phyloP scores from a whole-genome alignment of 129 eudicot species.

The Apium graveolens region DNA sequence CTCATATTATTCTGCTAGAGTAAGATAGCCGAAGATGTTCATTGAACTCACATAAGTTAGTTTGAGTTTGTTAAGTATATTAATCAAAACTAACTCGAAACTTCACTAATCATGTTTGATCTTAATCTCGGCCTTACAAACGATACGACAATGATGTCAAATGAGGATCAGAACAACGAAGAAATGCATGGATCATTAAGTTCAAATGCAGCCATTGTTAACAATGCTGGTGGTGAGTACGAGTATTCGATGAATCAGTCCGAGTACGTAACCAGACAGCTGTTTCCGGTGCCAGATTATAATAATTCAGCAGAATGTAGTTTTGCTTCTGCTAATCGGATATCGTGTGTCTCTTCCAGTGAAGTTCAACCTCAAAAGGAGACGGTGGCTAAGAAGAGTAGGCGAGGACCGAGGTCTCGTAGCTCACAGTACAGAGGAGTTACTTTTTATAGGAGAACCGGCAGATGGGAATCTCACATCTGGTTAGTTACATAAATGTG shows the following conservation, averaged over 20 bases:
- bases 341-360: slow-evolving; percentile 11
- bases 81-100: background rate
- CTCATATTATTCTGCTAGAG: background rate
- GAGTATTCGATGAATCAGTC: slow-evolving; percentile 12
- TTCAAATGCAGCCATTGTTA: slow-evolving; percentile 20
- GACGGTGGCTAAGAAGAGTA: slow-evolving; percentile 40
- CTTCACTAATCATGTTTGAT: slow-evolving; percentile 41
- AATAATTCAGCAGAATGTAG: slow-evolving; percentile 13
- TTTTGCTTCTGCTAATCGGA: slow-evolving; percentile 7
- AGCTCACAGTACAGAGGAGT: slow-evolving; percentile 91
- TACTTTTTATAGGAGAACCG: slow-evolving; percentile 75
- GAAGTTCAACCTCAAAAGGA: slow-evolving; percentile 24
- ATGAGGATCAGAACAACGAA: background rate
- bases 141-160: slow-evolving; percentile 16
- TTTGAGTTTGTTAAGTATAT: background rate
- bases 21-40: background rate
- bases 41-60: background rate
- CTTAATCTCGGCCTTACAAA: slow-evolving; percentile 41
- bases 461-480: slow-evolving; percentile 90
- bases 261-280: slow-evolving; percentile 54
- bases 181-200: slow-evolving; percentile 43
- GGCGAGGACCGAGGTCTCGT: slow-evolving; percentile 81
- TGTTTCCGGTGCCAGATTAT: slow-evolving; percentile 38
- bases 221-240: slow-evolving; percentile 45
- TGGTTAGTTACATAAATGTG: slow-evolving; percentile 33